Evolutionary conservation across 495 filamentous ascomycete species (phyloP).

Genomic region (Neurospora sp.): DNA sequence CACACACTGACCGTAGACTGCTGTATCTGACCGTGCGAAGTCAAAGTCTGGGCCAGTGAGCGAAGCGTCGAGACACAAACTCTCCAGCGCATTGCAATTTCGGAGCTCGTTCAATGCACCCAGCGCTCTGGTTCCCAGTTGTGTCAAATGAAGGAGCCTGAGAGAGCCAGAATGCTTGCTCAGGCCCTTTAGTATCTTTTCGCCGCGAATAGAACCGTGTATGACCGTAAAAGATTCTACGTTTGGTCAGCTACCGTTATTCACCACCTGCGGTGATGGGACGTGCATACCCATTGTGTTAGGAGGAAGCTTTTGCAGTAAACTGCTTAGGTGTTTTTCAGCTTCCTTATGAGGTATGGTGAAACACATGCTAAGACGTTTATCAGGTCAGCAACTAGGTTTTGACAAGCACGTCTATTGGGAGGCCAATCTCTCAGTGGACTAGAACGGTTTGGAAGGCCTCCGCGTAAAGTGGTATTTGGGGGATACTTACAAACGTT

Average conservation of each 20-base stretch:
- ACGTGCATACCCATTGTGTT: slow-evolving; percentile 39
- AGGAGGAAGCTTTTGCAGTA: slow-evolving; percentile 45
- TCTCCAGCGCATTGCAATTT: slow-evolving; percentile 42
- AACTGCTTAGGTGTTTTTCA: slow-evolving; percentile 45
- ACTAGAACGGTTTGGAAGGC: not conserved
- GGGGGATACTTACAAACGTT: slow-evolving; percentile 31
- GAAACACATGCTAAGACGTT: slow-evolving; percentile 38
- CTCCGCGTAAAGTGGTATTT: not conserved
- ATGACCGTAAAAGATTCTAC: slow-evolving; percentile 45
- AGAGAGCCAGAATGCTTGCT: slow-evolving; percentile 47
- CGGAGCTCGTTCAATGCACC: slow-evolving; percentile 39
- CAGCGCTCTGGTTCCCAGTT: slow-evolving; percentile 37
- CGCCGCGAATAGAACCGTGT: slow-evolving; percentile 38
- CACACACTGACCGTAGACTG: slow-evolving; percentile 40
- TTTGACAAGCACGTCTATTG: not conserved
- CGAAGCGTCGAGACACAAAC: slow-evolving; percentile 18
- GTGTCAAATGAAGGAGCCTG: slow-evolving; percentile 42
- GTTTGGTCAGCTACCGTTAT: not conserved
- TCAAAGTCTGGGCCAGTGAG: slow-evolving; percentile 8
- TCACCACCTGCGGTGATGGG: not conserved
- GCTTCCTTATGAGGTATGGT: slow-evolving; percentile 26
- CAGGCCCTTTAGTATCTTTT: slow-evolving; percentile 48
- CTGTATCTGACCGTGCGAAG: not conserved
- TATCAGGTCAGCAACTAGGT: not conserved
- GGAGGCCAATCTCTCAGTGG: not conserved